Conservation (phyloP, 2,329 filamentous ascomycete genomes). For the Geosmithia putterillii region DNA sequence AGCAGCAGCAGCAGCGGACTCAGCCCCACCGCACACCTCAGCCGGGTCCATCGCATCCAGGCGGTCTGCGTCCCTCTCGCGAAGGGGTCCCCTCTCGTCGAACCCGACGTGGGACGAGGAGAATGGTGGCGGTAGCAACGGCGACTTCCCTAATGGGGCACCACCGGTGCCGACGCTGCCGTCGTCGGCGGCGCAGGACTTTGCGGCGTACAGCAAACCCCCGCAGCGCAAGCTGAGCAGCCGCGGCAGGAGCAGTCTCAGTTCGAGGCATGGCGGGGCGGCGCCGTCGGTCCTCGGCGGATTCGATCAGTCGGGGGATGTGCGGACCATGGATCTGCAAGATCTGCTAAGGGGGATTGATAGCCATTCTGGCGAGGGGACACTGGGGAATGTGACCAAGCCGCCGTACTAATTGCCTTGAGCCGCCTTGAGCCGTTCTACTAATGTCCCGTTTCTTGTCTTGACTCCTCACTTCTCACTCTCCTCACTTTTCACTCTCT, state of each 20-base stretch:
- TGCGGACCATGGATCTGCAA: conserved; percentile 30
- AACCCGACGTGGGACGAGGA: conserved; percentile 22
- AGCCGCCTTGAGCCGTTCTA: too few relatives aligned
- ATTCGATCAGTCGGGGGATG: conserved; percentile 6
- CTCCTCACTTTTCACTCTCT: not conserved
- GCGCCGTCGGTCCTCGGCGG: conserved; percentile 2
- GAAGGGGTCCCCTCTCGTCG: conserved; percentile 29
- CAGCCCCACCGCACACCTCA: too few relatives aligned
- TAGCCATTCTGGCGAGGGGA: conserved; percentile 30
- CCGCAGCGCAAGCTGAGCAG: conserved; percentile 26
- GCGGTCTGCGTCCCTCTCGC: conserved; percentile 20
- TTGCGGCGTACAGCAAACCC: conserved; percentile 1
- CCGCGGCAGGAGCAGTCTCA: conserved; percentile 21
- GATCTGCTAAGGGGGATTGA: conserved; percentile 38
- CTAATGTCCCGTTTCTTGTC: not conserved
- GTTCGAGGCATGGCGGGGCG: not conserved
- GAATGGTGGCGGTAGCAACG: conserved; percentile 13
- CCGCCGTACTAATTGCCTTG: conserved; percentile 33
- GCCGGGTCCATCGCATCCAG: conserved; percentile 1
- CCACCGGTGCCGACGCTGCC: not conserved
- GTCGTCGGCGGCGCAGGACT: not conserved
- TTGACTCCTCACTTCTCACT: not conserved
- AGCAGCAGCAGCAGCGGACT: not conserved
- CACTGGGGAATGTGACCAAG: conserved; percentile 30
- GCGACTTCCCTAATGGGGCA: conserved; percentile 23